phyloP scores from a whole-genome alignment of 2,329 filamentous ascomycete species.

The Aspergillus fijiensis region DNA sequence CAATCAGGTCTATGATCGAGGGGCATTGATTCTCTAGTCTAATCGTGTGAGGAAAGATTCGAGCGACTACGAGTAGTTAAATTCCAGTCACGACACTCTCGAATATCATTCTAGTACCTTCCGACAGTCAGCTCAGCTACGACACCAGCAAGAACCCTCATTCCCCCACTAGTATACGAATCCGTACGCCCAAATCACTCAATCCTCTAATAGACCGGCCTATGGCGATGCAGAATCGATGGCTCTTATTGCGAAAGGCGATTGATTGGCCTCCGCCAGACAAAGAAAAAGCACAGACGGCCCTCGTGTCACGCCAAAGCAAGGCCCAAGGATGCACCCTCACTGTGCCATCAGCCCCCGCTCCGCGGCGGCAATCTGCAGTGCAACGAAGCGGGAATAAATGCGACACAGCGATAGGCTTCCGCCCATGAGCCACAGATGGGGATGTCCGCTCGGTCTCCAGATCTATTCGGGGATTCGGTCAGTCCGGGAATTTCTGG shows the following conservation, averaged over 20 bases:
- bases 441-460: conserved; percentile 6
- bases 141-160: neutral
- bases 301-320: neutral
- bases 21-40: too few species aligned
- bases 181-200: neutral
- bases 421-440: conserved; percentile 11
- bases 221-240: neutral
- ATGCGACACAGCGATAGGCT: neutral
- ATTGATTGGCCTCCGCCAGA: neutral
- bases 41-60: too few species aligned
- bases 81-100: too few species aligned
- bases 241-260: neutral
- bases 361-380: conserved; percentile 5
- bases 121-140: neutral
- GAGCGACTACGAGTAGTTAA: too few species aligned
- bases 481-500: neutral
- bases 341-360: neutral
- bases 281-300: neutral
- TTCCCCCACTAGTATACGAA: neutral
- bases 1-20: neutral
- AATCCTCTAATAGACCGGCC: neutral
- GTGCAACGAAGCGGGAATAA: conserved; percentile 3
- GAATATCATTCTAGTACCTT: too few species aligned
- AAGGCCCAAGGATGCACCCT: neutral
- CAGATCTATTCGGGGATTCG: conserved; percentile 1